These are phyloP conservation scores for Fagus crenata DNA, from an alignment of 306 rosid genomes.

Conservation along the genomic window DNA sequence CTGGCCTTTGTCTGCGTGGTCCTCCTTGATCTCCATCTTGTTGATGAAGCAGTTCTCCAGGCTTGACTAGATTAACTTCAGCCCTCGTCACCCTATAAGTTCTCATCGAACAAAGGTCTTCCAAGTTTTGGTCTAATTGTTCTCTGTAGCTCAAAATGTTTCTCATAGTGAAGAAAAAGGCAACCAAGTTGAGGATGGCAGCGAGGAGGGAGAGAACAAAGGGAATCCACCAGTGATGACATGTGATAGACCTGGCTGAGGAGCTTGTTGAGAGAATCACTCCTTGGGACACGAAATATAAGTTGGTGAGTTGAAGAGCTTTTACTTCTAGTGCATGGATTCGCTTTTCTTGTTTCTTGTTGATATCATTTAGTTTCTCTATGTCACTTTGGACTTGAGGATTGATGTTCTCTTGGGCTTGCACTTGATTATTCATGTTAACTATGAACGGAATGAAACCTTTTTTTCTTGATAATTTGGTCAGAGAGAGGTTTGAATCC, in stretches of 20 bases:
- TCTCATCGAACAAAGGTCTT: background rate
- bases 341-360: background rate
- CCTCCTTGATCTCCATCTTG: background rate
- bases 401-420: background rate
- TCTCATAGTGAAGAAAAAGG: background rate
- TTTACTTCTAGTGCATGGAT: background rate
- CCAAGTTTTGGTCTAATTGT: background rate
- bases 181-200: background rate
- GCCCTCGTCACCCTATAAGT: background rate
- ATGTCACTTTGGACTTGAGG: background rate
- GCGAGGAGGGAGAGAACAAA: background rate
- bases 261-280: background rate
- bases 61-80: background rate
- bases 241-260: background rate
- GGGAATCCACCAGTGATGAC: background rate
- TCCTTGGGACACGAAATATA: slow-evolving; percentile 1
- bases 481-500: too few species aligned
- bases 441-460: too few species aligned
- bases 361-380: background rate
- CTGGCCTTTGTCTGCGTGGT: background rate
- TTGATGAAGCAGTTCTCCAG: background rate
- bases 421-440: background rate
- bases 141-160: background rate
- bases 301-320: background rate
- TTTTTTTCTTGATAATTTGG: too few species aligned